These are phyloP conservation scores for Candida tetrigidarum DNA, from an alignment of 1,139 yeast genomes.

Conservation along the genomic window DNA sequence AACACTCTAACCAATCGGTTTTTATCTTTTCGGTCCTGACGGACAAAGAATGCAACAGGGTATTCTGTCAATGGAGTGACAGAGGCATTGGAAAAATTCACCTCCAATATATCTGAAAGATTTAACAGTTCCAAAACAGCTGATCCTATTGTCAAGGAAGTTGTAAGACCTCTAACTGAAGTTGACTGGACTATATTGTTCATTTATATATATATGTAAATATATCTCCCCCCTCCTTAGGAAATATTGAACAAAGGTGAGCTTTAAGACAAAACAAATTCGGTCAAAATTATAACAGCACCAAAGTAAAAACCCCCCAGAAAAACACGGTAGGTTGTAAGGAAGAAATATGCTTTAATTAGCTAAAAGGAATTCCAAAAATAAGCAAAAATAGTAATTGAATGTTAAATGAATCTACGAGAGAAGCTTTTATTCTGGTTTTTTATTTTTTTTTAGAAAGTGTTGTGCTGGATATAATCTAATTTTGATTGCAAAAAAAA, in stretches of 20 bases:
- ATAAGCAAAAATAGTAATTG: constrained; percentile 1
- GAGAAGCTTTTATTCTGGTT: background rate
- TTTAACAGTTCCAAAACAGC: constrained; percentile 43
- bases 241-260: too few relatives aligned
- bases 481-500: constrained; percentile 11
- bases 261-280: too few relatives aligned
- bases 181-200: constrained; percentile 41
- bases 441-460: constrained; percentile 1
- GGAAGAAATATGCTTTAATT: background rate
- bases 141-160: constrained; percentile 40
- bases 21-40: constrained; percentile 53
- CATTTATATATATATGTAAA: constrained; percentile 7
- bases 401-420: background rate
- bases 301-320: too few relatives aligned
- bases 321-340: background rate
- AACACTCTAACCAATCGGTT: constrained; percentile 53
- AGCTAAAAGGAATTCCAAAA: background rate
- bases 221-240: background rate
- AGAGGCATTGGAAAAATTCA: constrained; percentile 40
- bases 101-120: constrained; percentile 35
- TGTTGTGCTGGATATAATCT: too few relatives aligned
- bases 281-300: too few relatives aligned
- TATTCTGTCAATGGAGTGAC: constrained; percentile 39
- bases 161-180: constrained; percentile 45
- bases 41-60: constrained; percentile 46